phyloP scores from a whole-genome alignment of 2,329 filamentous ascomycete genomes.

The Sporothrix dimorphospora region DNA sequence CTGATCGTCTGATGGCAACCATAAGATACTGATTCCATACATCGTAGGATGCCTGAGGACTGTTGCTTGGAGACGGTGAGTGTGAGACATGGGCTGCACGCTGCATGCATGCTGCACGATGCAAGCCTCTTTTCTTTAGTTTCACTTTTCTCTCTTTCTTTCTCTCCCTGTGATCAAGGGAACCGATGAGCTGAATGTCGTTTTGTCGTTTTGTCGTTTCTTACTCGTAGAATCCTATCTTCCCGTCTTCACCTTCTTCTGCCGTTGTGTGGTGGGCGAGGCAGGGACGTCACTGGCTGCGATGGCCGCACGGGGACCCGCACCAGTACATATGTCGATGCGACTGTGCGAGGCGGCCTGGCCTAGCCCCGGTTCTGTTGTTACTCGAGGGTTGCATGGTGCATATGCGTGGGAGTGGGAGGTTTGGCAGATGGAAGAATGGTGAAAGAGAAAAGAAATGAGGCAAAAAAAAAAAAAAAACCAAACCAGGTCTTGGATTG shows the following conservation, averaged over 20 bases:
- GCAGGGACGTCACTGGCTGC: not conserved
- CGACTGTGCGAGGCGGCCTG: not conserved
- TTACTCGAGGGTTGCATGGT: not conserved
- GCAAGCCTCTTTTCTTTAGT: not conserved
- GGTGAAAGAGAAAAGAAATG: not conserved
- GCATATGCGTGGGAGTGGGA: not conserved
- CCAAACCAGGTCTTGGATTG: not conserved
- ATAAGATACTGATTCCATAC: not conserved
- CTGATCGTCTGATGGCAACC: not conserved
- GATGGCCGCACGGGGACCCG: slow-evolving; percentile 8
- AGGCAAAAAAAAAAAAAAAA: not conserved
- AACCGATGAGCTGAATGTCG: not conserved
- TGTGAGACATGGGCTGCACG: slow-evolving; percentile 4
- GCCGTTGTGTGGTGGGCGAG: not conserved
- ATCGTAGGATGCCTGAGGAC: not conserved
- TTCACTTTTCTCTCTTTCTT: not conserved
- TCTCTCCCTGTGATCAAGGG: not conserved
- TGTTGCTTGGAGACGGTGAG: slow-evolving; percentile 7
- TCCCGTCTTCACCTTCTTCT: too few species aligned
- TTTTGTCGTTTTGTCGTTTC: not conserved
- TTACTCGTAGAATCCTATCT: too few species aligned
- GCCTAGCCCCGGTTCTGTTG: not conserved
- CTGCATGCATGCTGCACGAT: not conserved
- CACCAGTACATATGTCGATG: slow-evolving; percentile 2
- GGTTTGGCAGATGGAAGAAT: not conserved